Evolutionary conservation across 164 flowering plant species (phyloP).

Genomic region (Hamamelis virginiana): DNA sequence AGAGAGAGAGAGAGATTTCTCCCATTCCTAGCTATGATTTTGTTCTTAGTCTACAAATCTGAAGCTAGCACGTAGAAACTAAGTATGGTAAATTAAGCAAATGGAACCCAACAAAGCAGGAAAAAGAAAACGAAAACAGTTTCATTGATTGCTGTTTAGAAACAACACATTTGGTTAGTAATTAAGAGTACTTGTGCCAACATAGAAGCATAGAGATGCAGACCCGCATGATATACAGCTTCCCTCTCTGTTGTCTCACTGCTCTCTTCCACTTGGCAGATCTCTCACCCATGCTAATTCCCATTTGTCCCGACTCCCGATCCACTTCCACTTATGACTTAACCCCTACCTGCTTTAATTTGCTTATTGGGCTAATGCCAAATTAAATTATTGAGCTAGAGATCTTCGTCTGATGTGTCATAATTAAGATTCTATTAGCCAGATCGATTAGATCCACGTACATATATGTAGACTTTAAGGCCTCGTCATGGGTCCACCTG

Average conservation of each 20-base stretch:
- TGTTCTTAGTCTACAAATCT: no score
- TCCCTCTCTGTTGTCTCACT: conserved; percentile 53
- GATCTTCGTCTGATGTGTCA: not conserved
- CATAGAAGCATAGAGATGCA: conserved; percentile 70
- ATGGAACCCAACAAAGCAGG: not conserved
- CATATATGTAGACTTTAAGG: not conserved
- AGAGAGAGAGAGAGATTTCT: no score
- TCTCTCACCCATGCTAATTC: conserved; percentile 34
- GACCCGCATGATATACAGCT: conserved; percentile 57
- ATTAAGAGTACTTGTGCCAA: conserved; percentile 47
- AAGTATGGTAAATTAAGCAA: no score
- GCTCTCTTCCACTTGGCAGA: conserved; percentile 44
- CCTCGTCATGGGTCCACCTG: conserved; percentile 20
- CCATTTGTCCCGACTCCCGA: not conserved
- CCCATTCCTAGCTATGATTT: no score
- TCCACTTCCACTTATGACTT: no score
- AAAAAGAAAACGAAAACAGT: not conserved
- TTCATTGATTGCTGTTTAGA: not conserved
- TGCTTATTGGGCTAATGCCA: not conserved
- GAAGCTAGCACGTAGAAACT: no score
- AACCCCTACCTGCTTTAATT: no score
- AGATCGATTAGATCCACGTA: conserved; percentile 6
- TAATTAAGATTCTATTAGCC: not conserved
- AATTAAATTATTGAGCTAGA: not conserved
- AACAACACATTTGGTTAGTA: not conserved